phyloP scores from a whole-genome alignment of 169 alveolate genomes.

The Plasmodium fragile region DNA sequence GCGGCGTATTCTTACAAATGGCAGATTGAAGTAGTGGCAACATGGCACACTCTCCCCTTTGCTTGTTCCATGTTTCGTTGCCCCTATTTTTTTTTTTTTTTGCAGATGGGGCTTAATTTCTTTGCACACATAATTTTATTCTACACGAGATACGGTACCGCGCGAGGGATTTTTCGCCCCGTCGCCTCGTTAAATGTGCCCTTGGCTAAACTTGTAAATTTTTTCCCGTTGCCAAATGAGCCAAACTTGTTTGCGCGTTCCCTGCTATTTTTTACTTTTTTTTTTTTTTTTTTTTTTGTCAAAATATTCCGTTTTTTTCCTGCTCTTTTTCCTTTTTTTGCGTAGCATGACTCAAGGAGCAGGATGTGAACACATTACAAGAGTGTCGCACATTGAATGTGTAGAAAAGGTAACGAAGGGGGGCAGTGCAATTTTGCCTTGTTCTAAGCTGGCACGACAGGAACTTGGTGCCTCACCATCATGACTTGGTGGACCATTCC shows the following conservation, averaged over 20 bases:
- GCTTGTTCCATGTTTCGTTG: background rate
- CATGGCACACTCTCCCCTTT: background rate
- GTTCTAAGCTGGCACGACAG: background rate
- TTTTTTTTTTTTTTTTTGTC: background rate
- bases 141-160: background rate
- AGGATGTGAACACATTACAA: background rate
- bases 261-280: background rate
- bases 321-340: background rate
- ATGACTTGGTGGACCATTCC: background rate
- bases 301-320: background rate
- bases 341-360: background rate
- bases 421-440: background rate
- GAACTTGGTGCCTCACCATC: background rate
- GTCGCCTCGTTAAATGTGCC: background rate
- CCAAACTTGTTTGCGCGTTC: background rate
- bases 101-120: background rate
- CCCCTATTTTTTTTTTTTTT: background rate
- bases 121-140: background rate
- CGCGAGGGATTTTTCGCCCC: background rate
- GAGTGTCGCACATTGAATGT: background rate
- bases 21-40: background rate
- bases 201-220: background rate
- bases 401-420: background rate
- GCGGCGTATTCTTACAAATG: background rate
- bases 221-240: background rate